These are phyloP conservation scores for Rhytidiadelphus loreus DNA, from an alignment of 225 moss, liverwort and hornwort species.

Conservation along the genomic window DNA sequence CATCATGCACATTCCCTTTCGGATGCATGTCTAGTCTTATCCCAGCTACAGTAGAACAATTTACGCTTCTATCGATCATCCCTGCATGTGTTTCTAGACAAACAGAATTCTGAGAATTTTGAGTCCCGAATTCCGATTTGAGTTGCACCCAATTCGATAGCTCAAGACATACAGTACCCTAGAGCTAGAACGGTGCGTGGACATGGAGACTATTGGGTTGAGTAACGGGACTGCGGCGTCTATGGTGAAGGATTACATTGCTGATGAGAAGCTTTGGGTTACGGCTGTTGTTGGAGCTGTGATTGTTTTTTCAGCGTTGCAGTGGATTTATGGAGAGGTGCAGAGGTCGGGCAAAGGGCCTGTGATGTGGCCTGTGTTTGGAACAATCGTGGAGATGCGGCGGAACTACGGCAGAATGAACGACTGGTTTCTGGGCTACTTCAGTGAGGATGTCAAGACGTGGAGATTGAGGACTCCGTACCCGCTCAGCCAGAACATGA, in stretches of 20 bases:
- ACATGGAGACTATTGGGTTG: not conserved
- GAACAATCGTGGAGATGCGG: conserved; percentile 8
- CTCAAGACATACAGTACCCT: not conserved
- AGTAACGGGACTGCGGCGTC: not conserved
- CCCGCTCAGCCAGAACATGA: not conserved
- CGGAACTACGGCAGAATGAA: not conserved
- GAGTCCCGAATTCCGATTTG: no score
- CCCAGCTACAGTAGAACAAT: not conserved
- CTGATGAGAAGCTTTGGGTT: not conserved
- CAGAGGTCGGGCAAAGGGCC: not conserved
- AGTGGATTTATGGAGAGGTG: not conserved
- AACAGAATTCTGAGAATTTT: not conserved
- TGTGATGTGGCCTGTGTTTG: conserved; percentile 4
- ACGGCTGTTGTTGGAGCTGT: not conserved
- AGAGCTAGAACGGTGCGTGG: not conserved
- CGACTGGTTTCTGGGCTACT: conserved; percentile 17
- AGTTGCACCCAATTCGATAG: not conserved
- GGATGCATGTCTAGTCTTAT: not conserved
- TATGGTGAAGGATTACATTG: not conserved
- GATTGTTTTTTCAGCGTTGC: not conserved
- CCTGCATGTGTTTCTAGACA: not conserved
- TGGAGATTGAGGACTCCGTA: not conserved
- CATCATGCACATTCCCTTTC: not conserved
- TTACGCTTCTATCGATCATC: not conserved
- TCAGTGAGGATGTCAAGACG: conserved; percentile 11